These are phyloP conservation scores for Leishmania arabica DNA, from an alignment of 208 protist genomes.

Conservation along the genomic window DNA sequence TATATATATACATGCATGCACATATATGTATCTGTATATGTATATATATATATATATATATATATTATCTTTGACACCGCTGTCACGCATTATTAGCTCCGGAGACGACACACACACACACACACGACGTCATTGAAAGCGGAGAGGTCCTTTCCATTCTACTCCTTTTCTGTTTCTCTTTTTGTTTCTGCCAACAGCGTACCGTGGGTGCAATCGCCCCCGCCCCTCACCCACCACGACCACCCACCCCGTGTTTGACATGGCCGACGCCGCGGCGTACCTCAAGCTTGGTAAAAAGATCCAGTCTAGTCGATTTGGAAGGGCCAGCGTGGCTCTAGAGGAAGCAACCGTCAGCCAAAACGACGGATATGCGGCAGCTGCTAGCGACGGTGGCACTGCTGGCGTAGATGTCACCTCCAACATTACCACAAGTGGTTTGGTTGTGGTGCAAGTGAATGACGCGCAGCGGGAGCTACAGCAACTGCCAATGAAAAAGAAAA, in stretches of 20 bases:
- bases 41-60: neutral
- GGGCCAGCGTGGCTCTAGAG: constrained; percentile 18
- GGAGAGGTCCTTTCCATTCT: neutral
- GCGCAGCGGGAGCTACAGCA: constrained; percentile 10
- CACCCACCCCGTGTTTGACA: neutral
- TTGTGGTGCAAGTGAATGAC: constrained; percentile 17
- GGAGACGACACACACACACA: no score
- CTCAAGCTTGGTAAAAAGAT: constrained; percentile 13
- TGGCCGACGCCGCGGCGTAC: constrained; percentile 23
- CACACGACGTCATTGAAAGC: neutral
- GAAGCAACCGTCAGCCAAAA: neutral
- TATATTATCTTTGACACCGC: neutral
- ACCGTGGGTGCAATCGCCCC: neutral
- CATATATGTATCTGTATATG: no score
- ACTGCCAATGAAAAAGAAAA: constrained; percentile 32
- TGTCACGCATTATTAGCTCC: neutral
- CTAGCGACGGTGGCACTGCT: neutral
- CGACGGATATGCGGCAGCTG: neutral
- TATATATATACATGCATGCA: neutral
- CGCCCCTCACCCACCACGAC: no score
- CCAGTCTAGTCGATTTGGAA: constrained; percentile 23
- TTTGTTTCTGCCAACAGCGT: neutral
- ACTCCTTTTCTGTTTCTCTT: neutral
- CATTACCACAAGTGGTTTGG: constrained; percentile 2
- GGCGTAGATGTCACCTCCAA: neutral